A percentile compares a stretch with the other conserved stretches of the same genome.
Conservation (phyloP, 768 basidiomycete genomes). For the Calocybe gangraenosa region DNA sequence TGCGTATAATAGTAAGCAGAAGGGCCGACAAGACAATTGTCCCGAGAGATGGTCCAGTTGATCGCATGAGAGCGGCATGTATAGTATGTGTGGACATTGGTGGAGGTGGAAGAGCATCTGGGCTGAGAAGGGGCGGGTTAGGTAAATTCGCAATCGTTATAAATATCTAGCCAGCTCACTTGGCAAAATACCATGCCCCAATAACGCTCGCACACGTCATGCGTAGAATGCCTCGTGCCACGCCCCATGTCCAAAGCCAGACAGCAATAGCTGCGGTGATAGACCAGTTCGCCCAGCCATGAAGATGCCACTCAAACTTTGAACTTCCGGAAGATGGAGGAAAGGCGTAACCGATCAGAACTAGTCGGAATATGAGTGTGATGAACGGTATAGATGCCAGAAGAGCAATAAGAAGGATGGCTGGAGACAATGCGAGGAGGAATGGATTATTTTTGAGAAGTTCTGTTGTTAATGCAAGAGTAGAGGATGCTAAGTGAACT, state of each 20-base stretch:
- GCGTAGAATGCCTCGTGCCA: slow-evolving; percentile 74
- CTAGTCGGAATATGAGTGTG: slow-evolving; percentile 71
- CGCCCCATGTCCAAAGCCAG: slow-evolving; percentile 77
- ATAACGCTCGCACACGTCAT: slow-evolving; percentile 79
- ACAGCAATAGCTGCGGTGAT: slow-evolving; percentile 49
- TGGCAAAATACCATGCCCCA: slow-evolving; percentile 85
- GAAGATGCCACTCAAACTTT: slow-evolving; percentile 36
- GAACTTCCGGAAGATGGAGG: slow-evolving; percentile 19
- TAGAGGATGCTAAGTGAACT: slow-evolving; percentile 61
- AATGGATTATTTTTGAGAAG: slow-evolving; percentile 72
- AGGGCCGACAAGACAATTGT: slow-evolving; percentile 74
- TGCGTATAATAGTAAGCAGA: slow-evolving; percentile 66
- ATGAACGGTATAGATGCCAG: slow-evolving; percentile 76
- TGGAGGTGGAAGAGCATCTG: slow-evolving; percentile 34
- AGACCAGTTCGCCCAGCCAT: slow-evolving; percentile 37
- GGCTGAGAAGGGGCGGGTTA: slow-evolving; percentile 24
- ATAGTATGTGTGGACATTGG: slow-evolving; percentile 68
- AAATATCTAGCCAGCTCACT: slow-evolving; percentile 31
- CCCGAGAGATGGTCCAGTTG: slow-evolving; percentile 80
- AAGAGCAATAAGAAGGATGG: slow-evolving; percentile 62
- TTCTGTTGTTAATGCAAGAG: slow-evolving; percentile 57
- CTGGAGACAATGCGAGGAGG: slow-evolving; percentile 69
- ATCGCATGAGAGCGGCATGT: slow-evolving; percentile 72
- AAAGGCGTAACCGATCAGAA: slow-evolving; percentile 59
- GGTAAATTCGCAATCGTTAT: slow-evolving; percentile 1